Conservation (phyloP, 2,329 filamentous ascomycete genomes). For the Canariomyces notabilis region DNA sequence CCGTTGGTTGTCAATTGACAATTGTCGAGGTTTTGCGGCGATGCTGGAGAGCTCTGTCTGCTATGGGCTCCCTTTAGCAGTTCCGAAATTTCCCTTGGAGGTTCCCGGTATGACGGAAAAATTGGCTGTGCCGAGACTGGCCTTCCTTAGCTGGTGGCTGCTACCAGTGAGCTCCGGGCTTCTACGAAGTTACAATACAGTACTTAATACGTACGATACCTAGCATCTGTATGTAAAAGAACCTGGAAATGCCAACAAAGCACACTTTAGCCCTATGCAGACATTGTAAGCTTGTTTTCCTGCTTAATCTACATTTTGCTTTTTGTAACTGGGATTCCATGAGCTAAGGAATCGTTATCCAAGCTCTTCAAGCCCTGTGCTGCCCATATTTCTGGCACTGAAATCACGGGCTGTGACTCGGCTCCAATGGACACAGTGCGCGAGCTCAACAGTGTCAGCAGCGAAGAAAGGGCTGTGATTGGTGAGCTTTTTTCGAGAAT, state of each 20-base stretch:
- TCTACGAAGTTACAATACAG: too few relatives aligned
- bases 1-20: conserved; percentile 48
- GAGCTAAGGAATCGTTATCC: too few relatives aligned
- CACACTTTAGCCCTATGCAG: too few relatives aligned
- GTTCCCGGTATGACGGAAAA: conserved; percentile 24
- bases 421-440: too few relatives aligned
- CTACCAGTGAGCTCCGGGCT: neutral
- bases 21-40: conserved; percentile 31
- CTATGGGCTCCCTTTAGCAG: conserved; percentile 11
- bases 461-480: conserved; percentile 12
- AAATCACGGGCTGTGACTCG: conserved; percentile 1
- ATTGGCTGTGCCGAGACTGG: conserved; percentile 24
- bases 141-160: conserved; percentile 7
- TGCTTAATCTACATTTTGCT: too few relatives aligned
- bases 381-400: neutral
- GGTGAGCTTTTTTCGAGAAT: conserved; percentile 11
- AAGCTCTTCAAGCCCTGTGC: too few relatives aligned
- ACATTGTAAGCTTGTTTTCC: too few relatives aligned
- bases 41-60: conserved; percentile 27
- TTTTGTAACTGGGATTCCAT: too few relatives aligned
- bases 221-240: too few relatives aligned
- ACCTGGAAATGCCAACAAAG: too few relatives aligned
- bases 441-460: conserved; percentile 13
- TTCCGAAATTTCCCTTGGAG: conserved; percentile 29
- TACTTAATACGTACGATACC: too few relatives aligned